A percentile compares a stretch with the other conserved stretches of the same genome.
Conservation (phyloP, 2,329 filamentous ascomycete genomes). For the Dactylellina parvicollis region DNA sequence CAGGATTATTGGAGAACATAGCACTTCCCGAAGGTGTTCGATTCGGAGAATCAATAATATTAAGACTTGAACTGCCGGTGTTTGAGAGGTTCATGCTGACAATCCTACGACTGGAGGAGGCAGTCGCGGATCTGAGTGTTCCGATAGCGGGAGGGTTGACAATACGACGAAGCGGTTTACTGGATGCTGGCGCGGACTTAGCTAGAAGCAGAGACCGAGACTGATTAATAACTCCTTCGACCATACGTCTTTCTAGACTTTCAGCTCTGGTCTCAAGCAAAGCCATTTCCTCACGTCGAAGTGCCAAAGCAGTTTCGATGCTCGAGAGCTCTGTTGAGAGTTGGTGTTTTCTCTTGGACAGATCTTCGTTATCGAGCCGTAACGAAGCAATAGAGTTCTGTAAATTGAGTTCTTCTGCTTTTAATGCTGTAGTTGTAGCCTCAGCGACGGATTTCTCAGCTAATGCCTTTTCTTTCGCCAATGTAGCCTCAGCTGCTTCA, state of each 20-base stretch:
- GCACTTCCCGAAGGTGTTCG: slow-evolving; percentile 50
- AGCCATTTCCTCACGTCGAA: slow-evolving; percentile 89
- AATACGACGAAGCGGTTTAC: slow-evolving; percentile 42
- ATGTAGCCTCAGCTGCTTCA: slow-evolving; percentile 76
- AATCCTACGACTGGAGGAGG: slow-evolving; percentile 33
- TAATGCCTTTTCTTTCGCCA: slow-evolving; percentile 80
- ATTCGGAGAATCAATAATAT: slow-evolving; percentile 26
- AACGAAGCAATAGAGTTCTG: slow-evolving; percentile 66
- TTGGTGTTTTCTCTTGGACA: slow-evolving; percentile 79
- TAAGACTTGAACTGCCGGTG: not conserved
- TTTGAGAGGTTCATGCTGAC: slow-evolving; percentile 45
- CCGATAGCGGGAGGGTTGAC: slow-evolving; percentile 41
- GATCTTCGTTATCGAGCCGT: slow-evolving; percentile 75
- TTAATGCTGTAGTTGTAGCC: slow-evolving; percentile 59
- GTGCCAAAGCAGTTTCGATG: slow-evolving; percentile 85
- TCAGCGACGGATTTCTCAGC: slow-evolving; percentile 73
- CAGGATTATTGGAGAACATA: slow-evolving; percentile 28
- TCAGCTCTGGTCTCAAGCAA: slow-evolving; percentile 91
- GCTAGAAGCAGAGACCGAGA: slow-evolving; percentile 79
- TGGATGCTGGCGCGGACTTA: slow-evolving; percentile 32
- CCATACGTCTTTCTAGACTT: slow-evolving; percentile 85
- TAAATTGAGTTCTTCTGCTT: slow-evolving; percentile 66
- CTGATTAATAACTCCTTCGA: slow-evolving; percentile 96
- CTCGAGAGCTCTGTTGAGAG: slow-evolving; percentile 87
- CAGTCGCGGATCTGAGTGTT: slow-evolving; percentile 36